Evolutionary conservation across 148 eudicot species (phyloP).

Genomic region (Rhododendron mucronatum): DNA sequence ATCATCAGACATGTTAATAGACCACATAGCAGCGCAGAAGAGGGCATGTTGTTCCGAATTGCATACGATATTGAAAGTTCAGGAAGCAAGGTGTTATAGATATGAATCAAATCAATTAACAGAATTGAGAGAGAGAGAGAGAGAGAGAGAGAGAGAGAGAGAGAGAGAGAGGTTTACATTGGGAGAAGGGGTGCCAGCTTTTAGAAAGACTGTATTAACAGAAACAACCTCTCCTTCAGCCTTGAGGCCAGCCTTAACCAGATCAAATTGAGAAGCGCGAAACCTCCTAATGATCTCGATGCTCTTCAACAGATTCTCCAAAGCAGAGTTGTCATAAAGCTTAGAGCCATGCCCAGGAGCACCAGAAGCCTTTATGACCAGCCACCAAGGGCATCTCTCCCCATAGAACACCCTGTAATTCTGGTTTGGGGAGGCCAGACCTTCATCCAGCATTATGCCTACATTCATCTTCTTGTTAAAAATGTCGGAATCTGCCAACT

Average conservation of each 20-base stretch:
- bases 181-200: constrained; percentile 93
- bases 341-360: constrained; percentile 97
- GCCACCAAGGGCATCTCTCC: constrained; percentile 91
- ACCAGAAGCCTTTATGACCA: constrained; percentile 82
- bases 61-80: background rate
- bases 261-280: constrained; percentile 83
- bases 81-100: background rate
- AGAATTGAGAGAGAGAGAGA: background rate
- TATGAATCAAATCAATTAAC: background rate
- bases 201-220: constrained; percentile 82
- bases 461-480: constrained; percentile 67
- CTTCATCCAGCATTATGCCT: constrained; percentile 86
- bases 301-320: constrained; percentile 93
- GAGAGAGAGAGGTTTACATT: constrained; percentile 44
- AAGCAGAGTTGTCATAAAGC: constrained; percentile 83
- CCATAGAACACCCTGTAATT: constrained; percentile 71
- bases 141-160: constrained; percentile 17
- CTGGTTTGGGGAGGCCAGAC: constrained; percentile 72
- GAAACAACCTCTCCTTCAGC: constrained; percentile 92
- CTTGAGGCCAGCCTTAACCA: constrained; percentile 80
- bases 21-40: background rate
- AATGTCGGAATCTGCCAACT: constrained; percentile 57
- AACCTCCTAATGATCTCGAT: constrained; percentile 82
- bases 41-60: background rate
- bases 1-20: background rate